phyloP scores from a whole-genome alignment of 2,329 filamentous ascomycete genomes.

The Seiridium cupressi region DNA sequence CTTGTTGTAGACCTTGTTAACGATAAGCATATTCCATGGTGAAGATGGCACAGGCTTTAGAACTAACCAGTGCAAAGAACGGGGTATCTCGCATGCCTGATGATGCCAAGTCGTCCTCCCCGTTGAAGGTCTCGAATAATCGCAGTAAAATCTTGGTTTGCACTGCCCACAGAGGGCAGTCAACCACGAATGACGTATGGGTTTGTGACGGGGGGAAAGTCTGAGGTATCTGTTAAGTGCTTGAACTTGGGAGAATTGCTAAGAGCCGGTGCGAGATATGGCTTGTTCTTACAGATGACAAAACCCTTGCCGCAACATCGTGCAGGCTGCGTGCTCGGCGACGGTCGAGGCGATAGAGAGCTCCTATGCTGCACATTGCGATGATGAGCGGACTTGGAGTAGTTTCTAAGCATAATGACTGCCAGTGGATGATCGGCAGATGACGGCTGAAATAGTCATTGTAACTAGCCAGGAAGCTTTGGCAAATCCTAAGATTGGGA shows the following conservation, averaged over 20 bases:
- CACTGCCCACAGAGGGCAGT: not conserved
- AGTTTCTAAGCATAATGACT: not conserved
- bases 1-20: not conserved
- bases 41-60: not conserved
- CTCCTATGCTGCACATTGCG: conserved; percentile 1
- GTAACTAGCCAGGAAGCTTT: not conserved
- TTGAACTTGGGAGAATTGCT: not conserved
- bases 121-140: not conserved
- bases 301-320: not conserved
- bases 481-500: not conserved
- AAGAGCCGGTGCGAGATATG: no score
- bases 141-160: not conserved
- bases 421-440: not conserved
- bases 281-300: not conserved
- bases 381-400: not conserved
- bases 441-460: not conserved
- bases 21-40: no score
- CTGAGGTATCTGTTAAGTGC: not conserved
- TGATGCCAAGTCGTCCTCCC: not conserved
- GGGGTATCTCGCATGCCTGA: not conserved
- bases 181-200: not conserved
- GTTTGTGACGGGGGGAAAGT: not conserved
- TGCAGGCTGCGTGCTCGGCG: not conserved
- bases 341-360: not conserved
- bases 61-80: not conserved